These are phyloP conservation scores for Casaregolazyma suthepensis DNA, from an alignment of 1,139 yeast species.

Conservation along the genomic window DNA sequence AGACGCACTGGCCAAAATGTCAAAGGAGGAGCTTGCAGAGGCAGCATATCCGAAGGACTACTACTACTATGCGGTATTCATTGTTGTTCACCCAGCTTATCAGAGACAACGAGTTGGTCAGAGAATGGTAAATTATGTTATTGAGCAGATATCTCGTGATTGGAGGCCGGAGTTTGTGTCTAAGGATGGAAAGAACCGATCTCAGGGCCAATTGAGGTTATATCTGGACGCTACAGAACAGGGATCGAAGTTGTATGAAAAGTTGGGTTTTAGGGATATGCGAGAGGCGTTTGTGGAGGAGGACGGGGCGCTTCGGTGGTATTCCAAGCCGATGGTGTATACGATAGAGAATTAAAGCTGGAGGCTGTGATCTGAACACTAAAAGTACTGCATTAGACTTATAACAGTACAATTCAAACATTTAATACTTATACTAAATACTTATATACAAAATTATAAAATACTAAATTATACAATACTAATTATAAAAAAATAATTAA, in stretches of 20 bases:
- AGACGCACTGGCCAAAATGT: constrained; percentile 1
- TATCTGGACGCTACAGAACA: constrained; percentile 1
- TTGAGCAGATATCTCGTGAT: background rate
- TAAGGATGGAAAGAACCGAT: constrained; percentile 1
- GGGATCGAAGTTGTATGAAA: background rate
- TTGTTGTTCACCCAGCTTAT: constrained; percentile 1
- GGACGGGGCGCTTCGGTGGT: background rate
- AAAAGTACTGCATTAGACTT: too few species aligned
- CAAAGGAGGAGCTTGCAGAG: background rate
- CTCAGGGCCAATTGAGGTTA: constrained; percentile 1
- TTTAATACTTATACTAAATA: too few species aligned
- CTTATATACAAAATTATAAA: too few species aligned
- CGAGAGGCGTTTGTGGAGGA: background rate
- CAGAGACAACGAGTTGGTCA: constrained; percentile 2
- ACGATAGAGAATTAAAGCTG: background rate
- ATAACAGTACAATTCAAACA: too few species aligned
- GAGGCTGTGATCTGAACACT: too few species aligned
- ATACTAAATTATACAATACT: too few species aligned
- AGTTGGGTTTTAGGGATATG: background rate
- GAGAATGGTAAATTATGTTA: background rate
- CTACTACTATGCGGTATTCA: constrained; percentile 1
- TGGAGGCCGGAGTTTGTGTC: constrained; percentile 3
- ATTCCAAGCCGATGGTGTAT: constrained; percentile 1
- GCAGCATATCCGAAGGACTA: background rate
- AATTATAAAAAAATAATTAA: too few species aligned